phyloP scores from a whole-genome alignment of 2,329 filamentous ascomycete genomes.

The Bipolaris sorokiniana region DNA sequence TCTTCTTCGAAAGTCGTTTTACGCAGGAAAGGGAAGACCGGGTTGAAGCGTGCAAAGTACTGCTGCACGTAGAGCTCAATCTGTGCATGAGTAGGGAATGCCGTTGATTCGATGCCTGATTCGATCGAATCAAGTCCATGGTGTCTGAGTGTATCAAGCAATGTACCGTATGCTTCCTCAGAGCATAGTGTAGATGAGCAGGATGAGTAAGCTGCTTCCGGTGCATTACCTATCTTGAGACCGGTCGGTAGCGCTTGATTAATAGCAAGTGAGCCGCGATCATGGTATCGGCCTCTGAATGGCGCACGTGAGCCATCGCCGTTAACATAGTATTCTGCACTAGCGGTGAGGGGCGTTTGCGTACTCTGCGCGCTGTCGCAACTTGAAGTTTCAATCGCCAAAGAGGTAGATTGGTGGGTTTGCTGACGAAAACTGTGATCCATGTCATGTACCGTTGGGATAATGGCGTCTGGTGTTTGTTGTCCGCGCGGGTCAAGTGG shows the following conservation, averaged over 20 bases:
- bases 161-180: slow-evolving; percentile 4
- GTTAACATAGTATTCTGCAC: background rate
- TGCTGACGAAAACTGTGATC: background rate
- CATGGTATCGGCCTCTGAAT: background rate
- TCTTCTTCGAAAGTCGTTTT: slow-evolving; percentile 19
- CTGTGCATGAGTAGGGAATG: slow-evolving; percentile 28
- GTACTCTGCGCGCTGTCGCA: background rate
- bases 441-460: background rate
- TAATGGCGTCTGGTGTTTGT: background rate
- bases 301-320: background rate
- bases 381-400: background rate
- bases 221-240: background rate
- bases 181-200: background rate
- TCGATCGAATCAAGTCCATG: background rate
- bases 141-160: background rate
- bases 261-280: background rate
- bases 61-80: slow-evolving; percentile 31
- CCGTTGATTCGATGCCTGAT: background rate
- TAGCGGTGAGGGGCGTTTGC: background rate
- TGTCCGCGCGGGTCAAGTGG: background rate
- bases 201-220: background rate
- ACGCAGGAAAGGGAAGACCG: slow-evolving; percentile 40
- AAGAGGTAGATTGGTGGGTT: background rate
- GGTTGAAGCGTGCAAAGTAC: slow-evolving; percentile 38
- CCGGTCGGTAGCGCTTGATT: background rate